Percentiles rank a stretch among this genome's conserved stretches.
phyloP scores from a whole-genome alignment of 306 rosid species.

The Cicer yamashitae region DNA sequence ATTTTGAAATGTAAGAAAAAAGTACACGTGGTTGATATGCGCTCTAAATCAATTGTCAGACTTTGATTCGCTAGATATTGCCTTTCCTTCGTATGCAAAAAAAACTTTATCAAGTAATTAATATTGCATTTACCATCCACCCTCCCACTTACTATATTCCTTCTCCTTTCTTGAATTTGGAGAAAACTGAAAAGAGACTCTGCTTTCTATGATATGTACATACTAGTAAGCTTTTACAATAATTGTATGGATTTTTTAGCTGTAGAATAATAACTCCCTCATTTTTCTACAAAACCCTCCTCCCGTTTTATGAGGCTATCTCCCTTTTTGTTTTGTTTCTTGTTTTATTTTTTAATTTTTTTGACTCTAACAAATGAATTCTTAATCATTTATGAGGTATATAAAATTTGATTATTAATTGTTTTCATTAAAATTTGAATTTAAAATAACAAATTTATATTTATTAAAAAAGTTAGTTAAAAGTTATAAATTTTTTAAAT shows the following conservation, averaged over 20 bases:
- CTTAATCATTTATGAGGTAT: no score
- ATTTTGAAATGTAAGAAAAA: neutral
- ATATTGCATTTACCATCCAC: slow-evolving; percentile 14
- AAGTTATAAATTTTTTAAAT: no score
- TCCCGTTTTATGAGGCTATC: no score
- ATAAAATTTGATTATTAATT: no score
- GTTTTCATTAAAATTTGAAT: no score
- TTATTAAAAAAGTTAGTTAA: no score
- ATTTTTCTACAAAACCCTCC: no score
- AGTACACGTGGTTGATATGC: neutral
- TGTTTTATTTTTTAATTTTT: no score
- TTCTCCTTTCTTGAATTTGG: slow-evolving; percentile 54
- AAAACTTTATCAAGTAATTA: neutral
- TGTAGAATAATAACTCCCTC: neutral
- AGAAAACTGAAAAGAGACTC: slow-evolving; percentile 58
- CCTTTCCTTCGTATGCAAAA: slow-evolving; percentile 10
- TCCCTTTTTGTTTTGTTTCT: no score
- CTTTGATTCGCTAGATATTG: slow-evolving; percentile 31
- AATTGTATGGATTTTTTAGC: slow-evolving; percentile 13
- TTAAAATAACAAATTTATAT: no score
- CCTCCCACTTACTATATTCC: slow-evolving; percentile 49
- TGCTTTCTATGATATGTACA: slow-evolving; percentile 55
- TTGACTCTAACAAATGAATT: no score
- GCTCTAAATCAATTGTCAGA: slow-evolving; percentile 41
- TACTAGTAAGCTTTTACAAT: slow-evolving; percentile 42